Base-by-base conservation (phyloP, 306 rosid species). In the Rubus idaeus region DNA sequence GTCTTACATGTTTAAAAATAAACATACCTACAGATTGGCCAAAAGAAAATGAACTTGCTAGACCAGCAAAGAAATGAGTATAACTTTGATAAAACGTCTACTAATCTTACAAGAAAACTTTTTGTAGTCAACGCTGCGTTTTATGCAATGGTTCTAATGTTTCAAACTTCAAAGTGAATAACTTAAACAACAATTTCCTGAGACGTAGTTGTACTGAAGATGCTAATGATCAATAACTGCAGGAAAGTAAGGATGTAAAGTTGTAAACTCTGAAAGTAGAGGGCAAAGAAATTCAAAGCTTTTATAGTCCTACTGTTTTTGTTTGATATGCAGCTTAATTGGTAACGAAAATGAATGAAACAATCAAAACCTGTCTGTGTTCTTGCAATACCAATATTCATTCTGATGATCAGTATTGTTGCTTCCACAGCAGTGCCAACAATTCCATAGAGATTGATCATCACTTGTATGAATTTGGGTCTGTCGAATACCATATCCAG, bases 381-480 rank as follows among this genome's bases (percentile, higher is more conserved):
- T 64, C 62, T 45, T 13, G 4, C 70, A 75, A 47, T 63, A 23
- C 41, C 30, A 39, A 2, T 45, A 44, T 60, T 12, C 53, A 53
- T 46, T 79, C 76, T 63, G 74, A 71, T 45, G 64, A 37, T 30
- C 35, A 65, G 9, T 74, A 17, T 62, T n/a, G 75, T 84, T 20
- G 74, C 52, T 79, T 42, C 74, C 71, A 56, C 86, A 78, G 45
- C 95, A 92, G 97, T 65, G 80, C 88, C 17, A 90, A 90, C 83
- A 89, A 86, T 85, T 86, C 93, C 10, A 14, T 79, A 73, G 96
- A 89, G 83, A 80, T 89, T 76, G 97, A 95, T 77, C 95, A 92
- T 79, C 96, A 88, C 84, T 82, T 92, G 52, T 80, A 88, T 53
- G 97, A 92, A 86, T 88, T 89, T 78, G 98, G 97, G 49, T 89